Conservation (phyloP, 2,329 filamentous ascomycete genomes). For the Penicillium expansum region DNA sequence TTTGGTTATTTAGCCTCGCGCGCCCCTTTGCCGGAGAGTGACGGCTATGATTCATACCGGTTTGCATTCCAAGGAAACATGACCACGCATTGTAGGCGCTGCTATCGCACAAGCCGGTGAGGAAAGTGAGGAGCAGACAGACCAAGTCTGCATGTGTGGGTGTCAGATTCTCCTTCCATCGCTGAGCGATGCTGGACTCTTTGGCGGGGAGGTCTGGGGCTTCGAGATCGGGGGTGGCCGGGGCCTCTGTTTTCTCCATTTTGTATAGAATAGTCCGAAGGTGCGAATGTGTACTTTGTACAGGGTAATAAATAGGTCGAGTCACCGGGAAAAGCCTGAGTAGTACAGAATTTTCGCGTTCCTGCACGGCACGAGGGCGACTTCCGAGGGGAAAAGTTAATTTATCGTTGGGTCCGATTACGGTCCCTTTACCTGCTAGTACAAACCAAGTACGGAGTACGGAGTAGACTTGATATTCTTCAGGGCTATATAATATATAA, state of each 20-base stretch:
- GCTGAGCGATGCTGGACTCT: slow-evolving; percentile 16
- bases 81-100: slow-evolving; percentile 48
- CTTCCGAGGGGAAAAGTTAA: slow-evolving; percentile 4
- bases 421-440: background rate
- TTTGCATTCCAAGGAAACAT: slow-evolving; percentile 50
- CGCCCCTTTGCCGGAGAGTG: background rate
- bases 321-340: background rate
- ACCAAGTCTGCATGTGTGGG: slow-evolving; percentile 37
- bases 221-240: slow-evolving; percentile 21
- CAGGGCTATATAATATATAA: background rate
- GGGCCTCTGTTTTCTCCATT: slow-evolving; percentile 22
- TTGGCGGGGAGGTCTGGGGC: slow-evolving; percentile 11
- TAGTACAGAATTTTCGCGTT: slow-evolving; percentile 1
- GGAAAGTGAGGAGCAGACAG: slow-evolving; percentile 41
- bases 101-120: slow-evolving; percentile 46
- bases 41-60: slow-evolving; percentile 34
- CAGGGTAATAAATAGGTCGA: background rate
- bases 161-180: slow-evolving; percentile 33
- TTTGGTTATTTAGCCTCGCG: background rate
- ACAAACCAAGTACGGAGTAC: too few relatives aligned
- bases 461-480: background rate
- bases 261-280: background rate
- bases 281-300: background rate
- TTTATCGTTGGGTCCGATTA: background rate
- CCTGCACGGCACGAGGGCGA: slow-evolving; percentile 3